phyloP scores from a whole-genome alignment of 1,139 yeast genomes.

The Saccharomyces hybrid region DNA sequence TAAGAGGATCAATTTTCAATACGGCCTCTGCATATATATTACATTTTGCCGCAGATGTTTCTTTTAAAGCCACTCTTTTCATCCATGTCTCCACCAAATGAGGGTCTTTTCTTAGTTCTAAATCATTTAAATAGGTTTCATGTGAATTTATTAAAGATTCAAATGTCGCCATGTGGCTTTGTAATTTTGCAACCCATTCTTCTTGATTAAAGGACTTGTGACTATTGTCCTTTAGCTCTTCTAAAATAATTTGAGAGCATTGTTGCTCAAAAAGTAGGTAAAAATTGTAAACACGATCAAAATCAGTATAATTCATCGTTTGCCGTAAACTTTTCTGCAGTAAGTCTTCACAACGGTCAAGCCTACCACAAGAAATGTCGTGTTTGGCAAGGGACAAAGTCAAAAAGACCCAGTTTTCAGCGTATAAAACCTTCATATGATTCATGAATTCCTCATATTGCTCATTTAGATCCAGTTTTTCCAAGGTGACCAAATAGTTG shows the following conservation, averaged over 20 bases:
- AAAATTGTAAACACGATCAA: slow-evolving; percentile 56
- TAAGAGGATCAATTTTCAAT: slow-evolving; percentile 56
- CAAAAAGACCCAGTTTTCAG: slow-evolving; percentile 54
- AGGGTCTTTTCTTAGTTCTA: slow-evolving; percentile 53
- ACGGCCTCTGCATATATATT: slow-evolving; percentile 62
- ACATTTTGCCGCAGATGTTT: slow-evolving; percentile 39
- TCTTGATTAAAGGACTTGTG: slow-evolving; percentile 11
- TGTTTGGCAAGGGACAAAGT: slow-evolving; percentile 46
- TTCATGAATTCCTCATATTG: slow-evolving; percentile 35
- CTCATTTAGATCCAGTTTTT: slow-evolving; percentile 18
- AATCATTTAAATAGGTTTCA: slow-evolving; percentile 54
- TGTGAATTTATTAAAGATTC: slow-evolving; percentile 52
- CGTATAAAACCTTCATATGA: slow-evolving; percentile 41
- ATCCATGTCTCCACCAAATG: slow-evolving; percentile 66
- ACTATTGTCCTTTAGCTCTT: slow-evolving; percentile 22
- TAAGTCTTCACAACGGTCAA: slow-evolving; percentile 40
- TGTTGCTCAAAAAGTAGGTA: slow-evolving; percentile 58
- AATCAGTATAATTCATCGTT: slow-evolving; percentile 52
- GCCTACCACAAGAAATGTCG: slow-evolving; percentile 36
- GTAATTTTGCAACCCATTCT: slow-evolving; percentile 27
- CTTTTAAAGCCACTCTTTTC: slow-evolving; percentile 42
- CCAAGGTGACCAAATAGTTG: slow-evolving; percentile 42
- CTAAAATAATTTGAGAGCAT: slow-evolving; percentile 36
- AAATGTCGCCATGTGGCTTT: slow-evolving; percentile 43
- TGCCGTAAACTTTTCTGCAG: slow-evolving; percentile 27